These are phyloP conservation scores for Aureoboletus auriporus DNA, from an alignment of 768 basidiomycete species.

Conservation along the genomic window DNA sequence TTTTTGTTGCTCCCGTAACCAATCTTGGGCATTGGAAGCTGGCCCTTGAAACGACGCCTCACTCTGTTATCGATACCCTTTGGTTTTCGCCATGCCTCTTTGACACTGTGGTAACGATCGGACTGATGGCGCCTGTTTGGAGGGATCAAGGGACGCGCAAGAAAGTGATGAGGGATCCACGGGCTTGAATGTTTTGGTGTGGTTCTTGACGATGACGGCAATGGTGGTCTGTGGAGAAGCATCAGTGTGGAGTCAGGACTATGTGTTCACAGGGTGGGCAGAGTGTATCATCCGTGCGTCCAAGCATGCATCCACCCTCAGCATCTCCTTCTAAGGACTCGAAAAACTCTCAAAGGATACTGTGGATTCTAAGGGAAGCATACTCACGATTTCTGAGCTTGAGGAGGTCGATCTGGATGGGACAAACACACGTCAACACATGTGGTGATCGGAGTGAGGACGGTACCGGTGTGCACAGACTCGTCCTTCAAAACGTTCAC, in stretches of 20 bases:
- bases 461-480: too few relatives aligned
- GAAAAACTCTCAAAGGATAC: background rate
- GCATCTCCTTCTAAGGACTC: background rate
- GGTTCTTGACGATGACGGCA: constrained; percentile 87
- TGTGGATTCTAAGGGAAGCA: background rate
- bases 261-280: background rate
- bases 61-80: constrained; percentile 99
- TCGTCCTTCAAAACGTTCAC: background rate
- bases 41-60: constrained; percentile 91
- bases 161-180: constrained; percentile 27
- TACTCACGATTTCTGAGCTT: constrained; percentile 56
- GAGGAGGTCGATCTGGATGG: constrained; percentile 38
- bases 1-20: constrained; percentile 80
- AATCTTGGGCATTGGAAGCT: constrained; percentile 91
- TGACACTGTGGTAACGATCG: constrained; percentile 94
- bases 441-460: too few relatives aligned
- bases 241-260: constrained; percentile 13
- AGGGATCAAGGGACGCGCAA: constrained; percentile 10
- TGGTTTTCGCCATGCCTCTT: constrained; percentile 99
- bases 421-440: constrained; percentile 24
- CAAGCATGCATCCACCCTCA: constrained; percentile 21
- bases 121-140: constrained; percentile 88
- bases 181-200: constrained; percentile 95
- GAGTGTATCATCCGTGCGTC: constrained; percentile 20
- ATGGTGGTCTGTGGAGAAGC: constrained; percentile 32